Percentiles rank a stretch among this genome's conserved stretches.
phyloP scores from a whole-genome alignment of 1,284 basidiomycete genomes.

The Athelia psychrophila region DNA sequence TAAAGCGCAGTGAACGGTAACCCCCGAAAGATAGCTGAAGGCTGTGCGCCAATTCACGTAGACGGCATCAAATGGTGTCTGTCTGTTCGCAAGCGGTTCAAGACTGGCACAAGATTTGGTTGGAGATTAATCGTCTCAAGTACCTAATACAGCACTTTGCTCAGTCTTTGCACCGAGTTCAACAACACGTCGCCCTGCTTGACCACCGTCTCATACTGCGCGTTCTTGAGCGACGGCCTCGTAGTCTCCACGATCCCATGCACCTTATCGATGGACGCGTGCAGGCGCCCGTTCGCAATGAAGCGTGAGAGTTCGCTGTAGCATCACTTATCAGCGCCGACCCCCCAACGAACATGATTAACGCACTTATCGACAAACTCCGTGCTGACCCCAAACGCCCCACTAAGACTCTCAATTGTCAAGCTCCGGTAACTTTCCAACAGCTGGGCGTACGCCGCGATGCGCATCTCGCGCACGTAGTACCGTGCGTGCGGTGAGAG shows the following conservation, averaged over 20 bases:
- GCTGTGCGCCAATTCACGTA: too few relatives aligned
- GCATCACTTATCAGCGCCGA: neutral
- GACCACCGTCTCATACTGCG: constrained; percentile 88
- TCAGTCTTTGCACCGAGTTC: constrained; percentile 72
- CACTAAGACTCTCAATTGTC: constrained; percentile 84
- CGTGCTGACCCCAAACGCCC: constrained; percentile 88
- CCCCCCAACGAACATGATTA: neutral
- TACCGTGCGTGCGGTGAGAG: constrained; percentile 86
- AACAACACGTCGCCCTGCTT: constrained; percentile 88
- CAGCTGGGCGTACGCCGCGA: constrained; percentile 91
- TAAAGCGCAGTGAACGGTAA: too few relatives aligned
- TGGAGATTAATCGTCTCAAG: neutral
- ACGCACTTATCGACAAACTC: constrained; percentile 82
- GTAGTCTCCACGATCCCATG: constrained; percentile 95
- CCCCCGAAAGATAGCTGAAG: too few relatives aligned
- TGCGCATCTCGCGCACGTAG: constrained; percentile 96
- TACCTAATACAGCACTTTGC: constrained; percentile 67
- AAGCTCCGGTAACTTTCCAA: constrained; percentile 91
- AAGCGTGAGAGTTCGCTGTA: constrained; percentile 87
- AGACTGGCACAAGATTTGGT: too few relatives aligned
- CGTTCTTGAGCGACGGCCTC: constrained; percentile 81
- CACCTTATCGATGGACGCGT: constrained; percentile 94
- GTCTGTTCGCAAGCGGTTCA: too few relatives aligned
- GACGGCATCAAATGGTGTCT: too few relatives aligned
- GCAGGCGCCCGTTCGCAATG: constrained; percentile 87